Evolutionary conservation across 176 grass and related monocot species (phyloP), one percentile per base, ranked within the genome.

Genomic region (Aegilops bicornis): DNA sequence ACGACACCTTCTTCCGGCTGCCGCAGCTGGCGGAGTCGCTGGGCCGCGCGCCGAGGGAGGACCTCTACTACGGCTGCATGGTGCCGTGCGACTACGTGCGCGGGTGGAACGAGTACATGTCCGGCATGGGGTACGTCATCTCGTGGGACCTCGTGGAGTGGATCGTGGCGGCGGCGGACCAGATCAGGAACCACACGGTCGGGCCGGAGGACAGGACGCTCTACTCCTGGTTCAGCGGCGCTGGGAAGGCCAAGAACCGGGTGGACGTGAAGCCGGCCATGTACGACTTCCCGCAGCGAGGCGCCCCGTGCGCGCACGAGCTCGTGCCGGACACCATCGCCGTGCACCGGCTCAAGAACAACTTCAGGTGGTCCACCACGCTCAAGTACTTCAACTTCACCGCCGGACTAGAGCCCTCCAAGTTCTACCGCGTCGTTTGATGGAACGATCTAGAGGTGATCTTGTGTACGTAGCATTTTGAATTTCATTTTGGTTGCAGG

Each of bases 311-410:
- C 60, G 31, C 67, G 27, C 69, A 62, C 76, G 31, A 73, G 74
- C 54, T 35, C 23, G 67, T 73, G 23, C 79, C 87, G 40, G 91
- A 92, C 27, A 89, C 87, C 56, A 40, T 92, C 62, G 90, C 83
- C 60, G 87, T 92, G 32, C 90, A 92, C 80, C 69, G 29, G 80
- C 80, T 92, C 39, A 92, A 92, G 87, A 16, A 80, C 73, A 71
- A 75, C 69, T 0, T 15, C 9, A 45, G 82, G 60, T 92, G 91
- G 91, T 80, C 84, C 3, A 68, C 4, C 29, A 87, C 87, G 22
- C 69, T 92, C 12, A 79, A 50, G 43, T 92, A 80, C 83, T 92
- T 92, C 84, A 92, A 92, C 27, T 71, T 89, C 16, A 92, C 91
- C 10, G n/a, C 23, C 4, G 25, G 6, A 0, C 73, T 87, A 24